Evolutionary conservation across 352 stramenopile species (phyloP).

Genomic region (Phytophthora chlamydospora): DNA sequence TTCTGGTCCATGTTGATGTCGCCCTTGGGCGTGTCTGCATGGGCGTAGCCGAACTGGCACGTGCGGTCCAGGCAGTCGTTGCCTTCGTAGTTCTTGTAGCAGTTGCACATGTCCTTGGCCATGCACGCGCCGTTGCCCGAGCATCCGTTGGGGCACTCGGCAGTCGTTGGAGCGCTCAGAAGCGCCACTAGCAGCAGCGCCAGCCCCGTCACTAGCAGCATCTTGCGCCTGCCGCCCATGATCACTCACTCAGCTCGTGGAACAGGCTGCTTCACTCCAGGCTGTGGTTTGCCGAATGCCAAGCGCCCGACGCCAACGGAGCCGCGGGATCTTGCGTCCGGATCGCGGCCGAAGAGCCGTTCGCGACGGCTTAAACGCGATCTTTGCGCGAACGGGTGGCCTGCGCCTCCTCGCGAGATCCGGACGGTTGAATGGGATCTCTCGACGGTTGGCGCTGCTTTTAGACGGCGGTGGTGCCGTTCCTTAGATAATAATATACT

Average conservation of each 20-base stretch:
- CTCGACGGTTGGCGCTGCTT: constrained; percentile 23
- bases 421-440: constrained; percentile 8
- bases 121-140: constrained; percentile 83
- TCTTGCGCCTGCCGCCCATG: constrained; percentile 29
- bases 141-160: constrained; percentile 84
- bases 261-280: constrained; percentile 1
- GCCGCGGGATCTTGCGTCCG: constrained; percentile 24
- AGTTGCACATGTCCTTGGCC: constrained; percentile 83
- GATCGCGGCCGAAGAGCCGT: constrained; percentile 26
- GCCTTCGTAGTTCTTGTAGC: constrained; percentile 87
- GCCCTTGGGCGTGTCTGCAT: constrained; percentile 92
- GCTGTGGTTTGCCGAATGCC: constrained; percentile 36
- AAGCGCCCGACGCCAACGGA: background rate
- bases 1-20: constrained; percentile 91
- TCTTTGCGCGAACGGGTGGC: constrained; percentile 22
- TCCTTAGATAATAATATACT: constrained; percentile 19
- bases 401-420: constrained; percentile 10
- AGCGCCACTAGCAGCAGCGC: constrained; percentile 32
- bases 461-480: constrained; percentile 8
- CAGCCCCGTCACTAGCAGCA: constrained; percentile 17
- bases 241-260: constrained; percentile 5
- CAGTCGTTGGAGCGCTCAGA: constrained; percentile 24
- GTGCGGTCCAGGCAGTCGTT: constrained; percentile 85
- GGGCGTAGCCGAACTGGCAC: constrained; percentile 87
- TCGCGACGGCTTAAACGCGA: constrained; percentile 29